Evolutionary conservation across 2,329 filamentous ascomycete species (phyloP), one percentile per base, ranked within the genome.

Genomic region (Trichophyton equinum): DNA sequence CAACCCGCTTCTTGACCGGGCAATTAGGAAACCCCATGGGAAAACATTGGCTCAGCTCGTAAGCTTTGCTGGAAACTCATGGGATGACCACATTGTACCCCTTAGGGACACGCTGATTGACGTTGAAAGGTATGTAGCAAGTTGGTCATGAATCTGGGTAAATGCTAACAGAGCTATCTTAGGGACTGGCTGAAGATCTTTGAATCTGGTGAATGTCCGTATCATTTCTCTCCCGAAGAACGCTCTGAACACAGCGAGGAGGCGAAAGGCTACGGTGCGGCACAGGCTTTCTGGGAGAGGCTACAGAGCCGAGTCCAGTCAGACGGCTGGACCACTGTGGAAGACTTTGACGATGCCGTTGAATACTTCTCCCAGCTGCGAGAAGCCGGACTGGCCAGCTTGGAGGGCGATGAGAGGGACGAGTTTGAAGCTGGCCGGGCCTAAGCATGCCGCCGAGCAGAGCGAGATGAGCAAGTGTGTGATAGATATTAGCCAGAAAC

Each of bases 61-160:
- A 38, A 46, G 62, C 15, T 70, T 70, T 64, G 66, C 67, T 53
- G 60, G 63, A 20, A 64, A 68, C 58, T 67, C 66, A 2, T 72
- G 68, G 69, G 66, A 70, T 60, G 62, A 65, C 56, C 68, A 68
- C 58, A 65, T 67, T 27, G 59, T 70, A 8, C 60, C 44, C 2
- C 18, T 61, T 2, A 15, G 56, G 8, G 55, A 61, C 15, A 44
- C 25, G 3, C 27, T 61, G 25, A 61, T 61, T 13, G 42, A 30
- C 7, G 11, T 61, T 7, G 55, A 49, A 58, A 58, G 56, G 60
- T 49, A 51, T 51, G 5, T 44, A 44, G 4, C 40, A n/a, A 44
- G 3, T 5, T 44, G 40, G 40, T 18, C 4, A n/a, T n/a, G 20
- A 3, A 5, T 36, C 3, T 5, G 22, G 25, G 1, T 25, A 4